Conservation (phyloP, 176 grass and related monocot genomes). For the Thalia dealbata region DNA sequence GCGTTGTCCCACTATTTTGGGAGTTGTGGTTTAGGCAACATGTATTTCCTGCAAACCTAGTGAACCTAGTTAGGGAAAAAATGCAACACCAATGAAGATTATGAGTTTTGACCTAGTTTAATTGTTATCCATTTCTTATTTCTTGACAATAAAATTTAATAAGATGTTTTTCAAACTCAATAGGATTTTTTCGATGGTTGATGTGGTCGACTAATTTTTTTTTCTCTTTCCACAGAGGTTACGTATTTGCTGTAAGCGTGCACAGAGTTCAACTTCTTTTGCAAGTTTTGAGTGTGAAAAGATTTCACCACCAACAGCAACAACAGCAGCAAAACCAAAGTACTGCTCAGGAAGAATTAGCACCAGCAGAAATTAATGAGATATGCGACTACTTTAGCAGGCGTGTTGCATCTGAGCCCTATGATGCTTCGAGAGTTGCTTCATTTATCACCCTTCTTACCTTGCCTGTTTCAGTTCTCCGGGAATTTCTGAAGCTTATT, state of each 20-base stretch:
- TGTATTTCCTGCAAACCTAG: not conserved
- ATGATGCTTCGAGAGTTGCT: constrained; percentile 92
- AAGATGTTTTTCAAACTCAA: not conserved
- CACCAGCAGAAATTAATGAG: constrained; percentile 69
- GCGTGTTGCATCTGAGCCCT: constrained; percentile 90
- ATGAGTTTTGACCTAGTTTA: not conserved
- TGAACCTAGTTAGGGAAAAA: too few relatives aligned
- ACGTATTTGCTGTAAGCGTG: constrained; percentile 97
- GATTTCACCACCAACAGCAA: constrained; percentile 90
- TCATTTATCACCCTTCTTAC: constrained; percentile 98
- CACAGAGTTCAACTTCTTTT: constrained; percentile 90
- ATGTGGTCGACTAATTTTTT: not conserved
- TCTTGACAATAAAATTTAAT: not conserved
- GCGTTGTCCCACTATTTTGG: not conserved
- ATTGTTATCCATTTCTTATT: not conserved
- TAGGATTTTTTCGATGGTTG: not conserved
- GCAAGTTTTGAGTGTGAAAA: constrained; percentile 92
- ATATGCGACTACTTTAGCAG: constrained; percentile 98
- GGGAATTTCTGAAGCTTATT: constrained; percentile 87
- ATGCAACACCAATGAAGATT: not conserved
- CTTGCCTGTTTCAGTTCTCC: constrained; percentile 63
- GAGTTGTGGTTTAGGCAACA: not conserved
- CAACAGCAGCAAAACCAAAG: constrained; percentile 70
- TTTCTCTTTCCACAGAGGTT: constrained; percentile 52
- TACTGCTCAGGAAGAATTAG: constrained; percentile 82